phyloP scores from a whole-genome alignment of 164 flowering plant genomes.

The Vitis rupestris region DNA sequence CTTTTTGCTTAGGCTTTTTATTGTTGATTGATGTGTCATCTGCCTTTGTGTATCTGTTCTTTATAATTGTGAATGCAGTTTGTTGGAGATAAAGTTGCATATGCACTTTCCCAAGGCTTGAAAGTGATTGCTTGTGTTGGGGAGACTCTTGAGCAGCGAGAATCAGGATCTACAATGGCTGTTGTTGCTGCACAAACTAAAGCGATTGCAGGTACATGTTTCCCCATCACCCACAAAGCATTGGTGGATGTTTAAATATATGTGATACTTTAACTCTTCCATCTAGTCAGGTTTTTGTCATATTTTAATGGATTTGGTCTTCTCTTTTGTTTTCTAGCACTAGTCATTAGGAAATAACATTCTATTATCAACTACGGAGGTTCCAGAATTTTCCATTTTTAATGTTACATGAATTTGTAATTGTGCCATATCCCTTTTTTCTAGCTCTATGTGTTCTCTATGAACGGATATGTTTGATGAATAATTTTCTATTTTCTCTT shows the following conservation, averaged over 20 bases:
- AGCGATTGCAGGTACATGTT: constrained; percentile 68
- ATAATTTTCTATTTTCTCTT: not conserved
- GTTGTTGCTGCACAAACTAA: constrained; percentile 82
- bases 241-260: not conserved
- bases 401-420: too few species aligned
- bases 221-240: not conserved
- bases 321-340: too few species aligned
- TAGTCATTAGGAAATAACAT: too few species aligned
- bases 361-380: too few species aligned
- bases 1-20: not conserved
- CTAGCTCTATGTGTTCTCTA: not conserved
- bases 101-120: constrained; percentile 77
- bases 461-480: not conserved
- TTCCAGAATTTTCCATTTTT: too few species aligned
- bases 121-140: constrained; percentile 89
- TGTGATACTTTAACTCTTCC: not conserved
- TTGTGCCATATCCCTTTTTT: constrained; percentile 4
- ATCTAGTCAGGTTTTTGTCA: not conserved
- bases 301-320: too few species aligned
- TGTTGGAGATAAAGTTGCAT: constrained; percentile 83
- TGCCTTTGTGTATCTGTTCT: not conserved
- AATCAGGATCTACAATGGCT: constrained; percentile 70
- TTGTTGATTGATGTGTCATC: not conserved
- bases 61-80: constrained; percentile 37
- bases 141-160: constrained; percentile 84